Evolutionary conservation across 768 basidiomycete species (phyloP).

Genomic region (Pholiota molesta): DNA sequence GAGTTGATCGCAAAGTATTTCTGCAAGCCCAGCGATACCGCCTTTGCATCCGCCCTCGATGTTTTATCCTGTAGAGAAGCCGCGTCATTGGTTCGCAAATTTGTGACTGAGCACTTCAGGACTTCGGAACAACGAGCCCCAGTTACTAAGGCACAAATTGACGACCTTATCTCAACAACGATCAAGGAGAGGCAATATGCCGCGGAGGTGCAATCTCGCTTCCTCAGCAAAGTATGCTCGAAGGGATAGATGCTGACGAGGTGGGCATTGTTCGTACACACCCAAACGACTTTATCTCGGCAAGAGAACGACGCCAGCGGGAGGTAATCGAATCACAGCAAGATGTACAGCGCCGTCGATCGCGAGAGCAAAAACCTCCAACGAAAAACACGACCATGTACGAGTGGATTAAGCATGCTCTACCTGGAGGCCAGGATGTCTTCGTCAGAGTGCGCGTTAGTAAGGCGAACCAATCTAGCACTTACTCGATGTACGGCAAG

Average conservation of each 20-base stretch:
- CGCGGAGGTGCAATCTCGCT: neutral
- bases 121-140: neutral
- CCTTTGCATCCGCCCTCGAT: neutral
- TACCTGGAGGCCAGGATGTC: slow-evolving; percentile 4
- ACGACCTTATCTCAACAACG: neutral
- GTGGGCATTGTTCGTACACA: slow-evolving; percentile 1
- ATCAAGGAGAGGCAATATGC: neutral
- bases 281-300: slow-evolving; percentile 10
- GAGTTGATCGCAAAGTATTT: slow-evolving; percentile 5
- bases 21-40: neutral
- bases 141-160: neutral
- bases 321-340: slow-evolving; percentile 5
- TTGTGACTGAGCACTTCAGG: neutral
- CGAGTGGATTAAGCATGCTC: neutral
- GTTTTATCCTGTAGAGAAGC: slow-evolving; percentile 6
- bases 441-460: slow-evolving; percentile 13
- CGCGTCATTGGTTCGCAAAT: neutral
- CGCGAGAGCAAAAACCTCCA: neutral
- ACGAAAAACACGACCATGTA: slow-evolving; percentile 10
- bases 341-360: slow-evolving; percentile 1
- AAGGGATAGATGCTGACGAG: neutral
- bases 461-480: neutral
- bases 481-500: neutral
- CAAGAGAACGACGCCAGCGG: slow-evolving; percentile 2
- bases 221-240: slow-evolving; percentile 13